Evolutionary conservation across 805 yeast species (phyloP), one percentile per base, ranked within the genome.

Genomic region (Starmerella scarabaei): DNA sequence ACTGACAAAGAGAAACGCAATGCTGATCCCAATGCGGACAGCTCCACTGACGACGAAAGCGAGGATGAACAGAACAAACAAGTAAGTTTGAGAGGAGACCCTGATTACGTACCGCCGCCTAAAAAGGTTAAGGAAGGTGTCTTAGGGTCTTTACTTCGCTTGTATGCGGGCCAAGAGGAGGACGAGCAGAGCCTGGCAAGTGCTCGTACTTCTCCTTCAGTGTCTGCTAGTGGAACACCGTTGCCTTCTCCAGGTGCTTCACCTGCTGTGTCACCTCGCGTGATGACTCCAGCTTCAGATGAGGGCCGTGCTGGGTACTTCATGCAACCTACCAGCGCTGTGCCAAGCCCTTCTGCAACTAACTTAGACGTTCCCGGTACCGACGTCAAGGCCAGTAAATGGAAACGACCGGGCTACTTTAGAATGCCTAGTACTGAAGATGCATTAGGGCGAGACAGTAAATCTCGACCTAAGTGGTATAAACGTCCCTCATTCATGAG

Each of bases 61-160:
- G 46, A 42, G 2, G 39, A 34, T 4, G 42, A 43, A n/a, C 40
- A 36, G 17, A 35, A 40, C 9, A 36, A 40, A 6, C 47, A 43
- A 15, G 42, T 37, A 18, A 69, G 24, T 19, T 21, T 44, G 24
- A 41, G 47, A 2, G 52, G 50, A n/a, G 51, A 60, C 15, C 61
- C 59, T 23, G 73, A 71, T 33, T 65, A 71, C 39, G 69, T 75
- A 2, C 71, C 77, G 0, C 73, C 79, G 5, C 80, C 80, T 0
- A 64, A 68, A 31, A 71, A 70, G 38, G 86, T 83, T 11, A 79
- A 79, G 50, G 85, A 85, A 20, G 95, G 96, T 58, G 88, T 85
- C 15, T 66, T 85, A 21, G 81, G 94, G 0, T 74, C 88, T 1
- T 66, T 85, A 46, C 65, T 85, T 47, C 70, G 75, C 44, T 64